phyloP scores from a whole-genome alignment of 805 yeast genomes.

The Hanseniaspora valbyensis region DNA sequence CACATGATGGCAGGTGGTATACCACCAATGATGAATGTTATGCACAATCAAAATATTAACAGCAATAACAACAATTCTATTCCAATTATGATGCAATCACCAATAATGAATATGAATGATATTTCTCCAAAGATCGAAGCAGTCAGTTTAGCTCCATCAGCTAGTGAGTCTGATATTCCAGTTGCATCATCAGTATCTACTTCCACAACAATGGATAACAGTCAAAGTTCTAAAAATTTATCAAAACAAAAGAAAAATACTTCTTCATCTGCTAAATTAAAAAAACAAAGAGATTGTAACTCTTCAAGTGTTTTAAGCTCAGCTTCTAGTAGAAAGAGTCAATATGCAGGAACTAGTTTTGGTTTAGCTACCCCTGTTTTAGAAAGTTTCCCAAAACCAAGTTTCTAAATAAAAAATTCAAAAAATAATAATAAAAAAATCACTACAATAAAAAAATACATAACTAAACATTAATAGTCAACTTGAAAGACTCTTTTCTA shows the following conservation, averaged over 20 bases:
- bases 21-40: background rate
- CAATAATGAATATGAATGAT: background rate
- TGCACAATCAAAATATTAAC: background rate
- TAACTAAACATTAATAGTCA: background rate
- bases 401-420: background rate
- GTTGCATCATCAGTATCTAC: background rate
- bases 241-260: too few species aligned
- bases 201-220: background rate
- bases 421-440: background rate
- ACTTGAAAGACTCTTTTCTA: too few species aligned
- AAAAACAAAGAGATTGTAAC: background rate
- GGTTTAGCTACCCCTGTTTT: constrained; percentile 9
- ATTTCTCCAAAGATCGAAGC: background rate
- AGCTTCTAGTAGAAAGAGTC: background rate
- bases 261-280: background rate
- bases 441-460: background rate
- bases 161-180: background rate
- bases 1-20: background rate
- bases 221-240: too few species aligned
- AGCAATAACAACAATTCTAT: background rate
- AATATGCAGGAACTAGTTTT: constrained; percentile 14
- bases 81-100: background rate
- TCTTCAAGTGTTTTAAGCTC: background rate
- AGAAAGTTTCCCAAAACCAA: constrained; percentile 12
- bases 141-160: background rate